Percentiles rank a stretch among this genome's conserved stretches.
These are phyloP conservation scores for Stephania japonica DNA, from an alignment of 164 flowering plant genomes.

Conservation along the genomic window DNA sequence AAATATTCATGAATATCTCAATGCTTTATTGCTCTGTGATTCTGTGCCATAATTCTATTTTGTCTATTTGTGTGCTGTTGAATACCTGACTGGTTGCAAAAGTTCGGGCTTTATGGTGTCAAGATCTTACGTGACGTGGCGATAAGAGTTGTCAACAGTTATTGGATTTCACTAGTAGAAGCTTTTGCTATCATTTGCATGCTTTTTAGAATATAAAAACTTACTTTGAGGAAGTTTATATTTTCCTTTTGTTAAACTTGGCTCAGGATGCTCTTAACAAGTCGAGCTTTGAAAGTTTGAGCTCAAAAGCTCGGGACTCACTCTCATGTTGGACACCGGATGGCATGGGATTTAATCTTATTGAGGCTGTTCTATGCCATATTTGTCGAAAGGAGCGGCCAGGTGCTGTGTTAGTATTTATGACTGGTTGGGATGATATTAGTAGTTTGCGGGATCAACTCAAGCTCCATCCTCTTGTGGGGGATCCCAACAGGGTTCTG, in stretches of 20 bases:
- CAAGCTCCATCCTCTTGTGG: slow-evolving; percentile 93
- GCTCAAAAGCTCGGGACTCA: slow-evolving; percentile 85
- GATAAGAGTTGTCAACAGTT: no score
- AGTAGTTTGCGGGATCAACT: slow-evolving; percentile 87
- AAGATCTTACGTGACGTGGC: no score
- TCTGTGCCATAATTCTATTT: no score
- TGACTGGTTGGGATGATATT: slow-evolving; percentile 99
- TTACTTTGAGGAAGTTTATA: neutral
- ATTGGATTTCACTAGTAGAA: neutral
- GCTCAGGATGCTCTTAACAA: slow-evolving; percentile 75
- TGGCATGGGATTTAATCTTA: slow-evolving; percentile 92
- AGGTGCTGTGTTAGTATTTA: slow-evolving; percentile 93
- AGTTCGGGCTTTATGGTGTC: no score
- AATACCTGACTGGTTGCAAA: no score
- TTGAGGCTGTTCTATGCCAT: slow-evolving; percentile 95
- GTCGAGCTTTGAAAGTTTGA: slow-evolving; percentile 78
- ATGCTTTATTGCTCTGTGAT: neutral
- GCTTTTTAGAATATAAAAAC: neutral
- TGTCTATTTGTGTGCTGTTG: no score
- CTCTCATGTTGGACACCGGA: slow-evolving; percentile 88
- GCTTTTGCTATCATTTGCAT: slow-evolving; percentile 4
- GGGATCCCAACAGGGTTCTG: slow-evolving; percentile 94
- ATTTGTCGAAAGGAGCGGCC: slow-evolving; percentile 93
- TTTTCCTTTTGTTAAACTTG: slow-evolving; percentile 13
- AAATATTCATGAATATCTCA: neutral